Evolutionary conservation across 1,139 yeast species (phyloP).

Genomic region (Nakaseomyces delphensis): DNA sequence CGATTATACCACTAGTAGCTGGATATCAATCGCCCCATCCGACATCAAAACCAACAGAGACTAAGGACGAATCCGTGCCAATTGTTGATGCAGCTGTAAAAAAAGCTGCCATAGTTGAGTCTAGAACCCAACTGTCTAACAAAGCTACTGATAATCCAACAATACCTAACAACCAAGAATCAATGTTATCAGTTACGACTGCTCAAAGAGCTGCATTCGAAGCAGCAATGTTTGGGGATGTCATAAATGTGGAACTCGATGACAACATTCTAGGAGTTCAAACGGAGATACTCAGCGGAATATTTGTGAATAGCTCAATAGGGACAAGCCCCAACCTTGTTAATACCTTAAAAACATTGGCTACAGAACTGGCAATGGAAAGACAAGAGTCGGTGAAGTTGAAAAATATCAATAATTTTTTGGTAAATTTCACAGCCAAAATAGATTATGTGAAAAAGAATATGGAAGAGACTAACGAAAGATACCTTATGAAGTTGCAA

Average conservation of each 20-base stretch:
- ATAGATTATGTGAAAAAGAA: constrained; percentile 20
- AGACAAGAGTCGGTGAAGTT: constrained; percentile 39
- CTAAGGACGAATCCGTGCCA: constrained; percentile 6
- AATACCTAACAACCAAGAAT: neutral
- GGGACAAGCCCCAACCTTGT: constrained; percentile 49
- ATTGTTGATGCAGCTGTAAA: neutral
- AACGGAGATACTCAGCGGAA: constrained; percentile 49
- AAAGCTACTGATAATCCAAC: neutral
- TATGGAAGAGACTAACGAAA: constrained; percentile 21
- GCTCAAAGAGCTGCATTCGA: constrained; percentile 44
- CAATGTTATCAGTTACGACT: constrained; percentile 15
- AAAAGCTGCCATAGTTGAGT: neutral
- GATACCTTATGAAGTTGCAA: constrained; percentile 19
- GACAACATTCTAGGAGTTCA: constrained; percentile 51
- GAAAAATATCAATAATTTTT: constrained; percentile 35
- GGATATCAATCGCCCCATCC: constrained; percentile 12
- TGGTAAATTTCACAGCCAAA: constrained; percentile 32
- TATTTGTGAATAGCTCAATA: constrained; percentile 54
- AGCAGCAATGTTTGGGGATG: constrained; percentile 73
- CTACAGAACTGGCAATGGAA: constrained; percentile 41
- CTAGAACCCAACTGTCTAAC: neutral
- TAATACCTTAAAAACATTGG: constrained; percentile 37
- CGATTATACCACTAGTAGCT: constrained; percentile 42
- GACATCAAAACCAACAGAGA: constrained; percentile 6
- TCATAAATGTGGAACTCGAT: constrained; percentile 49